phyloP scores from a whole-genome alignment of 108 stramenopile genomes.

The Aureococcus anophagefferens region DNA sequence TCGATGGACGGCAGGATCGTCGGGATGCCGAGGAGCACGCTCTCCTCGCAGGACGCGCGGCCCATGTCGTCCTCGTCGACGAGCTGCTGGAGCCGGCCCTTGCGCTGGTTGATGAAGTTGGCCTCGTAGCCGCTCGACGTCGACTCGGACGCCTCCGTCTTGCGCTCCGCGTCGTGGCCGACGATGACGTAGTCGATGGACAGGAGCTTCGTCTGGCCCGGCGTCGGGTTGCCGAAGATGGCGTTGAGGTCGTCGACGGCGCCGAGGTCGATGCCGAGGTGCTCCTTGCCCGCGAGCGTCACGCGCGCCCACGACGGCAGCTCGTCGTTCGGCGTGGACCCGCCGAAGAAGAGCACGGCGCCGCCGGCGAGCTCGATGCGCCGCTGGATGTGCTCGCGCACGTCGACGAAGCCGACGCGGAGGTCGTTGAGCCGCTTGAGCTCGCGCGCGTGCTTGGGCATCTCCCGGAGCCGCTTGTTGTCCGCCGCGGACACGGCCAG shows the following conservation, averaged over 20 bases:
- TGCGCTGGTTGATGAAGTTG: constrained; percentile 30
- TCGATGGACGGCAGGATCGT: constrained; percentile 14
- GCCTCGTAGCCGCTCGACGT: constrained; percentile 24
- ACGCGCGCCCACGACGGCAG: background rate
- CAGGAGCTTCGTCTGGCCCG: constrained; percentile 21
- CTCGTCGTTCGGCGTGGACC: background rate
- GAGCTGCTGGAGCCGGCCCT: constrained; percentile 9
- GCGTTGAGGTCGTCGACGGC: constrained; percentile 23
- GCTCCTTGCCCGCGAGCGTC: background rate
- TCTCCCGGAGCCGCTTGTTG: constrained; percentile 7
- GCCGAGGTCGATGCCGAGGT: constrained; percentile 6
- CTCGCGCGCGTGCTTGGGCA: constrained; percentile 10
- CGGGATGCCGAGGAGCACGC: constrained; percentile 19
- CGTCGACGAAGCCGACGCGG: constrained; percentile 15
- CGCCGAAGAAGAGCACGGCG: background rate
- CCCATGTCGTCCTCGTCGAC: constrained; percentile 13
- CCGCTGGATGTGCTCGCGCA: constrained; percentile 9
- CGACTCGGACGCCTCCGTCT: constrained; percentile 21
- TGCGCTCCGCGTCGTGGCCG: constrained; percentile 29
- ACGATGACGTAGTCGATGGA: constrained; percentile 15
- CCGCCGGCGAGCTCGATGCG: constrained; percentile 22
- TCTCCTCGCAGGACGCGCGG: constrained; percentile 4
- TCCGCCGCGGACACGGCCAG: constrained; percentile 16
- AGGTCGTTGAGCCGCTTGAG: constrained; percentile 13
- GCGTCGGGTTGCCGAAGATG: constrained; percentile 28